phyloP scores from a whole-genome alignment of 2,329 filamentous ascomycete species.

The Aplosporella prunicola region DNA sequence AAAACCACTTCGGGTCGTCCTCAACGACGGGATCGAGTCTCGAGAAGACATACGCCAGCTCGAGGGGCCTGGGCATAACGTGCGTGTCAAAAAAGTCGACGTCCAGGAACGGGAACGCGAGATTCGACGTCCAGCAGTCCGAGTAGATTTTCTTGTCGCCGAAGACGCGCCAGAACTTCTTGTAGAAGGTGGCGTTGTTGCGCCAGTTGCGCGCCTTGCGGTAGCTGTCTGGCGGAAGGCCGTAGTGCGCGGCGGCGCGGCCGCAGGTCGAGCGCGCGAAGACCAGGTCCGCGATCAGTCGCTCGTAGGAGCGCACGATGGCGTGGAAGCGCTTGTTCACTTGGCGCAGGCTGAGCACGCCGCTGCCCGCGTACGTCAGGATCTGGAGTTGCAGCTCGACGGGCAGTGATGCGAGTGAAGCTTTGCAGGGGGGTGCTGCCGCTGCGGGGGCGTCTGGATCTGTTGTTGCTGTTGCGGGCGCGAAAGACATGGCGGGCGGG shows the following conservation, averaged over 20 bases:
- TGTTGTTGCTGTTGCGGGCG: too few relatives aligned
- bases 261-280: conserved; percentile 2
- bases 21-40: conserved; percentile 5
- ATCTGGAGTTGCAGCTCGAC: conserved; percentile 9
- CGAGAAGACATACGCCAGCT: conserved; percentile 9
- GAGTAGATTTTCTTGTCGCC: conserved; percentile 8
- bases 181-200: conserved; percentile 9
- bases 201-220: conserved; percentile 9
- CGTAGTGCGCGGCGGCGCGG: conserved; percentile 4
- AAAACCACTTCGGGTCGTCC: conserved; percentile 8
- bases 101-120: conserved; percentile 8
- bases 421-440: not conserved
- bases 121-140: conserved; percentile 10
- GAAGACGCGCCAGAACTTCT: conserved; percentile 11
- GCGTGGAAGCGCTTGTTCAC: conserved; percentile 8
- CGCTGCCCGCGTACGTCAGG: conserved; percentile 1
- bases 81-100: conserved; percentile 6
- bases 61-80: conserved; percentile 7
- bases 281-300: conserved; percentile 8
- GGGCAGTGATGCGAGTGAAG: conserved; percentile 6
- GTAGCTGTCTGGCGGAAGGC: conserved; percentile 6
- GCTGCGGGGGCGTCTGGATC: too few relatives aligned
- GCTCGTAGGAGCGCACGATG: conserved; percentile 7
- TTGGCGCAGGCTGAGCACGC: conserved; percentile 5
- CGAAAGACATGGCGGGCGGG: conserved; percentile 7